Evolutionary conservation across 768 basidiomycete genomes (phyloP).

Genomic region (Boletus reticuloceps): DNA sequence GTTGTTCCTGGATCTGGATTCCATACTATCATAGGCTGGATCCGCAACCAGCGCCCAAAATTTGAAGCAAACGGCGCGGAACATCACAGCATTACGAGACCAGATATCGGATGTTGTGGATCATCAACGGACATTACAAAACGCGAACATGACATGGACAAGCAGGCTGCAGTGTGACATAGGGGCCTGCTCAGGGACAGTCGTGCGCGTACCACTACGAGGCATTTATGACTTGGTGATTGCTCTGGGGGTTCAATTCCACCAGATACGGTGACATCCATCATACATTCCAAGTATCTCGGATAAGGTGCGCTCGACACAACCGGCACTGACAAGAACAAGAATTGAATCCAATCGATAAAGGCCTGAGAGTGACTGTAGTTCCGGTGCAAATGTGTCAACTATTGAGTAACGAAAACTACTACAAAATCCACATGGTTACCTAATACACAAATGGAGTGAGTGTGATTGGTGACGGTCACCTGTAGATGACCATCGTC

Average conservation of each 20-base stretch:
- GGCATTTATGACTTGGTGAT: no score
- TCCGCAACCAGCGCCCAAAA: background rate
- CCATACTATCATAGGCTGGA: background rate
- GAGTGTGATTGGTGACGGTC: background rate
- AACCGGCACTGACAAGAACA: no score
- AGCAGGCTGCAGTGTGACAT: conserved; percentile 18
- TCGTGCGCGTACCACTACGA: no score
- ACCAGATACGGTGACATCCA: no score
- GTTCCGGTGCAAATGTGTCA: conserved; percentile 10
- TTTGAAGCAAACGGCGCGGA: background rate
- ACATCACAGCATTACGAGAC: conserved; percentile 16
- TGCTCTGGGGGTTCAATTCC: no score
- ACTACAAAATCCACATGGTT: conserved; percentile 22
- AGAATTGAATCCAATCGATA: no score
- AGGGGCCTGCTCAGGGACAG: no score
- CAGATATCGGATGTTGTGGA: conserved; percentile 14
- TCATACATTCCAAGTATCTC: no score
- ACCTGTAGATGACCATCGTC: conserved; percentile 25
- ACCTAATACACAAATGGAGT: conserved; percentile 6
- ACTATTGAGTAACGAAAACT: conserved; percentile 5
- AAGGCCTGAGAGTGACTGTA: no score
- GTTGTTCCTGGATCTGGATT: background rate
- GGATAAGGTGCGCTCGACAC: no score
- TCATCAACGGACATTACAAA: conserved; percentile 28
- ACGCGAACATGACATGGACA: conserved; percentile 5